Percentiles rank a stretch among this genome's conserved stretches.
Evolutionary conservation across 1,284 basidiomycete genomes (phyloP).

Genomic region (Anthracocystis panici-leucophaei): DNA sequence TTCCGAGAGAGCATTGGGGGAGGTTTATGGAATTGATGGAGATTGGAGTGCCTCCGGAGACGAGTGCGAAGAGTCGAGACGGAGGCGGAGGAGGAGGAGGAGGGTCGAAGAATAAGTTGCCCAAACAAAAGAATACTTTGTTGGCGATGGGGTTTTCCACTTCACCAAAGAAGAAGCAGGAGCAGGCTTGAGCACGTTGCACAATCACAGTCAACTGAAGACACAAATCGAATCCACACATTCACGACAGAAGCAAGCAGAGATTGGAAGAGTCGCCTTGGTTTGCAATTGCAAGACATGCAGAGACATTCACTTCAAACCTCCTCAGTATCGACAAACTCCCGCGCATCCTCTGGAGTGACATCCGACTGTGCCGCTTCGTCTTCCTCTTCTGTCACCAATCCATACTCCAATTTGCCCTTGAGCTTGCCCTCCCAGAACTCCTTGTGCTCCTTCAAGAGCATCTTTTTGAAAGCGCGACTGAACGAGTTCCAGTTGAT

Average conservation of each 20-base stretch:
- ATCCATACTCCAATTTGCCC: slow-evolving; percentile 29
- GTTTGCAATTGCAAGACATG: too few relatives aligned
- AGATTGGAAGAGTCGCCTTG: too few relatives aligned
- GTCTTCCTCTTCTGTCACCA: slow-evolving; percentile 46
- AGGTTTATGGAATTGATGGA: slow-evolving; percentile 54
- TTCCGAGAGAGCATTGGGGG: slow-evolving; percentile 49
- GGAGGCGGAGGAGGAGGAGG: background rate
- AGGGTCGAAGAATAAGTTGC: slow-evolving; percentile 20
- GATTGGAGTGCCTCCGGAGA: slow-evolving; percentile 52
- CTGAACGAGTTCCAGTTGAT: slow-evolving; percentile 48
- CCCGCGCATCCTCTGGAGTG: slow-evolving; percentile 30
- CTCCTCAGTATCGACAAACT: slow-evolving; percentile 46
- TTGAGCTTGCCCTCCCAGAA: slow-evolving; percentile 41
- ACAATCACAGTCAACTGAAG: background rate
- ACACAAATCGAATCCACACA: too few relatives aligned
- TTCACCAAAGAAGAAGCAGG: slow-evolving; percentile 26
- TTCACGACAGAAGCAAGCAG: background rate
- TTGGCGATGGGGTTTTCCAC: slow-evolving; percentile 46
- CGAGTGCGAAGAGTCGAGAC: slow-evolving; percentile 2
- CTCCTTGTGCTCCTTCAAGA: slow-evolving; percentile 23
- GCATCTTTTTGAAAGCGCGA: slow-evolving; percentile 28
- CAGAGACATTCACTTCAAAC: slow-evolving; percentile 9
- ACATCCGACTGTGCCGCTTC: slow-evolving; percentile 49
- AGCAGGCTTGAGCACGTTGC: background rate
- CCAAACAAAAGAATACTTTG: slow-evolving; percentile 40